Evolutionary conservation across 306 rosid genomes (phyloP).

Genomic region (Prunus armeniaca): DNA sequence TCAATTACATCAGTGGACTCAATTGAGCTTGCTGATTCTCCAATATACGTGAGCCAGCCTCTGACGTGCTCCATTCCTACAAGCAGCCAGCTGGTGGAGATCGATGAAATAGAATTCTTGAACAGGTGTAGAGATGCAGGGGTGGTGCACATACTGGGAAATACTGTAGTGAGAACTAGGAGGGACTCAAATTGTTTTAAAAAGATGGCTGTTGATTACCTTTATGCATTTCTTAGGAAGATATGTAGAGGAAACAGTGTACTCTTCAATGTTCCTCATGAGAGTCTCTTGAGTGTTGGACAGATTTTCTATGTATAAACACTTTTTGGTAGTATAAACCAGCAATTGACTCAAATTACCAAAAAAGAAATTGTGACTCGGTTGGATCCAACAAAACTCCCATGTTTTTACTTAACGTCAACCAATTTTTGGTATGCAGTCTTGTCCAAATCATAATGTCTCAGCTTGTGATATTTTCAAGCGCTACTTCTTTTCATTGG

Average conservation of each 20-base stretch:
- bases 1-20: conserved; percentile 60
- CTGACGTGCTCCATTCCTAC: conserved; percentile 37
- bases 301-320: conserved; percentile 68
- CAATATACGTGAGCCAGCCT: conserved; percentile 31
- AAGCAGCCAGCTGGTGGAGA: conserved; percentile 52
- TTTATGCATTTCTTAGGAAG: conserved; percentile 89
- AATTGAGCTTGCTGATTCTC: conserved; percentile 51
- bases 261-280: conserved; percentile 92
- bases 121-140: conserved; percentile 79
- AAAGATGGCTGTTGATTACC: conserved; percentile 75
- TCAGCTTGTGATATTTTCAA: too few relatives aligned
- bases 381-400: too few relatives aligned
- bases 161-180: conserved; percentile 71
- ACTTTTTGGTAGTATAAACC: too few relatives aligned
- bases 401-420: too few relatives aligned
- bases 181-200: conserved; percentile 67
- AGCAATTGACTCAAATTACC: too few relatives aligned
- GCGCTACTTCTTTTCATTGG: too few relatives aligned
- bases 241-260: conserved; percentile 85
- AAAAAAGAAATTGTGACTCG: too few relatives aligned
- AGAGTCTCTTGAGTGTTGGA: conserved; percentile 87
- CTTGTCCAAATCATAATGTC: too few relatives aligned
- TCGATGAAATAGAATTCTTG: conserved; percentile 73
- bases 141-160: conserved; percentile 94
- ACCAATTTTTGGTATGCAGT: too few relatives aligned